These are phyloP conservation scores for Neurospora hispaniola DNA, from an alignment of 495 filamentous ascomycete genomes.

Conservation along the genomic window DNA sequence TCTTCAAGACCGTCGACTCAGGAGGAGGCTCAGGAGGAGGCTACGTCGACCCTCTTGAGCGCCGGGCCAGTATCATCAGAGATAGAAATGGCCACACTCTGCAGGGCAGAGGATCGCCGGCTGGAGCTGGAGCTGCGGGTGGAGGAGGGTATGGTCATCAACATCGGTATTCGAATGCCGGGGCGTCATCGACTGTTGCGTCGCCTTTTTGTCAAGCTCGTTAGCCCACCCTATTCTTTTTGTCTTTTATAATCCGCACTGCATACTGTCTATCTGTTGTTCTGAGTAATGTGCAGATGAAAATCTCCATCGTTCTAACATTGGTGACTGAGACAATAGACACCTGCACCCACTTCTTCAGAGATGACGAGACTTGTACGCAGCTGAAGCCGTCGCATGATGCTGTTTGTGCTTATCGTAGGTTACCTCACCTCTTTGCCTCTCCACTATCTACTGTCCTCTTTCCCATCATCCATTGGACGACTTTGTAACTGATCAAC, in stretches of 20 bases:
- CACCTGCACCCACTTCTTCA: constrained; percentile 14
- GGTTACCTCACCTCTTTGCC: background rate
- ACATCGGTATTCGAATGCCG: constrained; percentile 7
- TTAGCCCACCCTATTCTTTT: constrained; percentile 4
- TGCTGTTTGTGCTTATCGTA: constrained; percentile 16
- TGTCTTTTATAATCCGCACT: background rate
- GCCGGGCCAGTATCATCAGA: constrained; percentile 5
- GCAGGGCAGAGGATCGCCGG: background rate
- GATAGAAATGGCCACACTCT: background rate
- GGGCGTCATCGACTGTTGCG: constrained; percentile 1
- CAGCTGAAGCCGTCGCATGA: constrained; percentile 18
- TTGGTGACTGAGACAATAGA: constrained; percentile 3
- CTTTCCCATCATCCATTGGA: background rate
- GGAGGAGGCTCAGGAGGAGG: background rate
- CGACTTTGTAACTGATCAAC: background rate
- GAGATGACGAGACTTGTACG: constrained; percentile 12
- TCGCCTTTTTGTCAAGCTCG: constrained; percentile 18
- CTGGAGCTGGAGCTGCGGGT: background rate
- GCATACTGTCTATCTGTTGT: background rate
- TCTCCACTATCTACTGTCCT: background rate
- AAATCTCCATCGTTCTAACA: background rate
- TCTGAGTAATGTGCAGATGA: background rate
- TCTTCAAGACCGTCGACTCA: constrained; percentile 13
- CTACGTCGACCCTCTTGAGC: constrained; percentile 8
- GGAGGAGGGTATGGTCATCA: constrained; percentile 4